Base-by-base conservation (phyloP, 169 alveolate species). In the Ichthyophthirius multifiliis region DNA sequence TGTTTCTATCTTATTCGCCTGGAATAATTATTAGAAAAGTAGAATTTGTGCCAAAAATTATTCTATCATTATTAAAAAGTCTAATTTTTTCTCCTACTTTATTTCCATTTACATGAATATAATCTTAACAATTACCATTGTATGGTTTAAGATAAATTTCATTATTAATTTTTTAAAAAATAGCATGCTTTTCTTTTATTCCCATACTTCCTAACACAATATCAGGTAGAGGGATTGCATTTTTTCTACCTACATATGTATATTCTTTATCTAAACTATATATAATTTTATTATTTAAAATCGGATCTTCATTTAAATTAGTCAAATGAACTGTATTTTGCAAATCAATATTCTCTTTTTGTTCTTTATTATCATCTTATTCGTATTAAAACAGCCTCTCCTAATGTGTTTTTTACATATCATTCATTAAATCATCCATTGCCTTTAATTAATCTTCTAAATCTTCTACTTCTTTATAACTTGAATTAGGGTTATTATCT, bases 261-360 rank as follows among this genome's bases (percentile, higher is more conserved):
- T 89, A 93, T 10, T 77, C 91, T 85, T 83, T 76, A 18, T 37
- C 63, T 30, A 91, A 81, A 43, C 84, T 78, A 77, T 87, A 93
- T 74, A 47, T 82, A 45, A 96, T 83, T 83, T 91, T 91, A 45
- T 96, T 97, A 43, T 96, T 82, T 16, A 96, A 85, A 75, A 90
- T 83, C 18, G 97, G 96, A 85, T 96, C 99, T 84, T 95, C 99
- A 86, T 95, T 95, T 47, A 94, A 80, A 34, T 90, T 92, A 43
- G 88, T 85, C 37, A 94, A 85, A 76, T 89, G 97, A 5, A 95
- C 95, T 46, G 77, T 74, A 16, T 86, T 74, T 65, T 63, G 74
- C 44, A 76, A 88, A 39, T 78, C 83, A 46, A 83, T 81, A 77
- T 76, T 84, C 44, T 84, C 90, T 9, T 71, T 75, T 43, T 76